These are phyloP conservation scores for Vanrija humicola DNA, from an alignment of 1,284 basidiomycete species.

Conservation along the genomic window DNA sequence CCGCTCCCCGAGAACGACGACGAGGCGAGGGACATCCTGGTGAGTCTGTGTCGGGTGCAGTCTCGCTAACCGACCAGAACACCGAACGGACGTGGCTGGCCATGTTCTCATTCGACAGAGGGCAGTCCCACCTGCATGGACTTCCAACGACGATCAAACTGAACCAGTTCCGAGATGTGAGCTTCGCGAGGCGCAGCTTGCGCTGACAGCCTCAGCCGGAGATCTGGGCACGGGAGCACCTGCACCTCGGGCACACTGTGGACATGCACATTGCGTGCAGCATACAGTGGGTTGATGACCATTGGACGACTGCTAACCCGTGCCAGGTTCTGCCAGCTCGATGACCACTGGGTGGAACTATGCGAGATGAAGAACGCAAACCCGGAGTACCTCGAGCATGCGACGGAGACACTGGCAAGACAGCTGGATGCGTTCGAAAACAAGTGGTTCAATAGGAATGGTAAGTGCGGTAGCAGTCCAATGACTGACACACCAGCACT, in stretches of 20 bases:
- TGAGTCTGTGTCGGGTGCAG: neutral
- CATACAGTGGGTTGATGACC: conserved; percentile 23
- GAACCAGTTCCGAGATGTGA: conserved; percentile 28
- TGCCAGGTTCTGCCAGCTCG: conserved; percentile 29
- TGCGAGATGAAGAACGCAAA: conserved; percentile 23
- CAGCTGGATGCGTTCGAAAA: conserved; percentile 25
- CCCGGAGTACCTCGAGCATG: conserved; percentile 24
- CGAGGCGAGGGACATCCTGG: conserved; percentile 25
- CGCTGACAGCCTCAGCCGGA: conserved; percentile 16
- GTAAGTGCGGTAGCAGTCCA: conserved; percentile 11
- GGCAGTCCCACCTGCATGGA: conserved; percentile 27
- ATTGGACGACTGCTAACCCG: neutral
- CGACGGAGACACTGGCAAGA: conserved; percentile 25
- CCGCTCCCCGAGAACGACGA: conserved; percentile 28
- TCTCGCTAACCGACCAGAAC: conserved; percentile 14
- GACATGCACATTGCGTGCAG: conserved; percentile 36
- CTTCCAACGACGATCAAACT: conserved; percentile 26
- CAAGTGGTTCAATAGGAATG: conserved; percentile 28
- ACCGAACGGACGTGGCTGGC: conserved; percentile 38
- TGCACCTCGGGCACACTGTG: conserved; percentile 28
- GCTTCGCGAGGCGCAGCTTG: conserved; percentile 1
- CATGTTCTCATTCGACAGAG: conserved; percentile 35
- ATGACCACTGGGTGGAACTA: conserved; percentile 35
- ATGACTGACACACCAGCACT: conserved; percentile 7
- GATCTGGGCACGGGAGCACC: conserved; percentile 30